phyloP scores from a whole-genome alignment of 768 basidiomycete species.

The Suillus hirtellus region DNA sequence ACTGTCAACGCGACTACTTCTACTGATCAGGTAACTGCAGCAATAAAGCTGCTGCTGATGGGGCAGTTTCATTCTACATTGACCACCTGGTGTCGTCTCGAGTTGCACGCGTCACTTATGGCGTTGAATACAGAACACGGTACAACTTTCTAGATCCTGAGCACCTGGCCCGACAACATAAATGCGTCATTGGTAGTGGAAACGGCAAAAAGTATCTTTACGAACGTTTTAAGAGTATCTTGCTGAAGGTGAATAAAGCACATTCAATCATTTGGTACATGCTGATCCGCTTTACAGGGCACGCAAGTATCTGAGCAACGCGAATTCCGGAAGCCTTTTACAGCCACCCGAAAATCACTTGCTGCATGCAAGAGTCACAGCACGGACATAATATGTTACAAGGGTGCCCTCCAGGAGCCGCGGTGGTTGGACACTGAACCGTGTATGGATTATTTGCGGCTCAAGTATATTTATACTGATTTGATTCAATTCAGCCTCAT shows the following conservation, averaged over 20 bases:
- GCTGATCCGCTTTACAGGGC: conserved; percentile 24
- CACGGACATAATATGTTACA: conserved; percentile 8
- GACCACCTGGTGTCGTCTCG: conserved; percentile 47
- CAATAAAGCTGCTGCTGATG: conserved; percentile 52
- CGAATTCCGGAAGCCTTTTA: conserved; percentile 10
- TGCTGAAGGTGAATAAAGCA: conserved; percentile 33
- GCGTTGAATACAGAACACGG: conserved; percentile 27
- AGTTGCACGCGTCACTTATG: conserved; percentile 43
- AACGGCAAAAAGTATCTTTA: conserved; percentile 34
- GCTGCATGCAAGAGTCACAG: background rate
- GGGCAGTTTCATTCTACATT: conserved; percentile 40
- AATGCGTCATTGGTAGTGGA: conserved; percentile 18
- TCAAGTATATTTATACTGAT: background rate
- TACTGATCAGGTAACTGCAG: conserved; percentile 21
- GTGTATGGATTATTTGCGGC: background rate
- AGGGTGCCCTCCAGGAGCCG: conserved; percentile 10
- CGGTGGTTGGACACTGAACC: conserved; percentile 12
- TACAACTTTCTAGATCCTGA: conserved; percentile 36
- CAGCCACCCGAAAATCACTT: background rate
- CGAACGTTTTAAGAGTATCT: conserved; percentile 37
- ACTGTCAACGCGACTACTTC: too few relatives aligned
- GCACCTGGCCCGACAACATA: conserved; percentile 35
- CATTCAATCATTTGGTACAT: background rate
- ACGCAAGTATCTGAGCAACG: conserved; percentile 14
- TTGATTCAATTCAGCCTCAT: conserved; percentile 11